These are phyloP conservation scores for Hanseniaspora nectarophila DNA, from an alignment of 805 yeast species.

Conservation along the genomic window DNA sequence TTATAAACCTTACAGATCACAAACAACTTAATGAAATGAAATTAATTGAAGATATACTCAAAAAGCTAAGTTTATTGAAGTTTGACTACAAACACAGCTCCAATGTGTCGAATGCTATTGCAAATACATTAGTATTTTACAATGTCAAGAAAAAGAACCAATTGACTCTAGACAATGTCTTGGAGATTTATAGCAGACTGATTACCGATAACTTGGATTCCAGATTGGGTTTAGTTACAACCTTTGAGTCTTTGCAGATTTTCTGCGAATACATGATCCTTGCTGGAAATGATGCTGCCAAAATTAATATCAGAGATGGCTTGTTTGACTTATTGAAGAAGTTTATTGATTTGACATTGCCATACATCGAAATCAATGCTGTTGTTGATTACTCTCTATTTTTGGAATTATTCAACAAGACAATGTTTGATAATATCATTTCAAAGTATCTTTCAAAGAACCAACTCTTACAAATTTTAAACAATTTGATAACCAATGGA, in stretches of 20 bases:
- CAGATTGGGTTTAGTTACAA: conserved; percentile 11
- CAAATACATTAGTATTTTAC: conserved; percentile 2
- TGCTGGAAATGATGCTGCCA: background rate
- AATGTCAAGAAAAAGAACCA: conserved; percentile 5
- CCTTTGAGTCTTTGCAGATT: conserved; percentile 12
- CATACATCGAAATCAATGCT: conserved; percentile 19
- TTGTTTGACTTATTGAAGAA: background rate
- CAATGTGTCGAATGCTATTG: background rate
- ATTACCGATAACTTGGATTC: conserved; percentile 10
- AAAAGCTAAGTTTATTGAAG: background rate
- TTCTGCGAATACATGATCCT: conserved; percentile 3
- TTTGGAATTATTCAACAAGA: conserved; percentile 27
- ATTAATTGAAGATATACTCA: conserved; percentile 11
- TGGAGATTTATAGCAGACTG: conserved; percentile 14
- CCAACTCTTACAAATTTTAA: conserved; percentile 22
- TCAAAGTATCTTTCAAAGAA: background rate
- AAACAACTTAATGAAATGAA: conserved; percentile 1
- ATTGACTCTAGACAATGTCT: conserved; percentile 12
- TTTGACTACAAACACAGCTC: conserved; percentile 1
- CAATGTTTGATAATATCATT: conserved; percentile 16
- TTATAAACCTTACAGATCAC: conserved; percentile 1
- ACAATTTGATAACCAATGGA: conserved; percentile 17
- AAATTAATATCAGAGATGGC: conserved; percentile 19
- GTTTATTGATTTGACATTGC: conserved; percentile 9
- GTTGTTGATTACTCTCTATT: conserved; percentile 29